phyloP scores from a whole-genome alignment of 257 asterid genomes.

The Ligustrum vulgare region DNA sequence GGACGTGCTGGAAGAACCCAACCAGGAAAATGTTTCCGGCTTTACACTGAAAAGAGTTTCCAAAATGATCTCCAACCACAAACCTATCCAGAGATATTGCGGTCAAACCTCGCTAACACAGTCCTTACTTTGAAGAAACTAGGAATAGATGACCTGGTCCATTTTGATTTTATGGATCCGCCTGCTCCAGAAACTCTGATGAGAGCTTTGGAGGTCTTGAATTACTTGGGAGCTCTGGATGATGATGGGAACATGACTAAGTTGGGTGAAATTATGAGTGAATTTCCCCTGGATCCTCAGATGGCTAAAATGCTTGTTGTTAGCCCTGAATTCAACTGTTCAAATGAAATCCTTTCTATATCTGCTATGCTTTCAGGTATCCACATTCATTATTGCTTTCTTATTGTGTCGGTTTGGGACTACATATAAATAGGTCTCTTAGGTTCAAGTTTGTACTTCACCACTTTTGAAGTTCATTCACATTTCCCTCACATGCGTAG shows the following conservation, averaged over 20 bases:
- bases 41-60: constrained; percentile 85
- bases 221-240: constrained; percentile 90
- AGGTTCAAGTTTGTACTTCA: constrained; percentile 38
- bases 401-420: constrained; percentile 29
- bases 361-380: constrained; percentile 98
- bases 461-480: constrained; percentile 40
- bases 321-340: constrained; percentile 85
- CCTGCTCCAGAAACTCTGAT: constrained; percentile 96
- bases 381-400: neutral
- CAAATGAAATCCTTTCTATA: constrained; percentile 88
- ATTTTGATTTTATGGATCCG: constrained; percentile 98
- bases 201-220: constrained; percentile 95
- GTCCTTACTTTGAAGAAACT: constrained; percentile 88
- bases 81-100: constrained; percentile 87
- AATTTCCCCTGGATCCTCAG: constrained; percentile 95
- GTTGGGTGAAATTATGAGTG: constrained; percentile 93
- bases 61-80: constrained; percentile 88
- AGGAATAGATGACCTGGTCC: constrained; percentile 90
- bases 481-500: constrained; percentile 38
- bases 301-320: constrained; percentile 96
- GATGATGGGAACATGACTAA: constrained; percentile 91
- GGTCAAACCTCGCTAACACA: constrained; percentile 90
- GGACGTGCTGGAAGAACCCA: constrained; percentile 99
- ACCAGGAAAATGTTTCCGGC: constrained; percentile 97
- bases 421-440: constrained; percentile 26